Evolutionary conservation across 2,329 filamentous ascomycete species (phyloP), one percentile per base, ranked within the genome.

Genomic region (Nemania serpens): DNA sequence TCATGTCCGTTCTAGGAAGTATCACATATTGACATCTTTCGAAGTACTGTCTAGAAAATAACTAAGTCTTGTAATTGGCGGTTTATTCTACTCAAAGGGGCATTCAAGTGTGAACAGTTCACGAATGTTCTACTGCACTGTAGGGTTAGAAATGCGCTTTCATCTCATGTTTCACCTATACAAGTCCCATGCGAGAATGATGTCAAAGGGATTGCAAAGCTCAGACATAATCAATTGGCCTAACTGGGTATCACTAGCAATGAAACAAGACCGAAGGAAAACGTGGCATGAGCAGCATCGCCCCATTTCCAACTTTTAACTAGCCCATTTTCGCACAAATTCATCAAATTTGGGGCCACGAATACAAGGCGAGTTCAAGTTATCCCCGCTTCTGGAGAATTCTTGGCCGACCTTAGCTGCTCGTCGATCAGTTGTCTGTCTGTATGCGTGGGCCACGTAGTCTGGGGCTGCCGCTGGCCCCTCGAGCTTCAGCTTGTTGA

Each of bases 381-480:
- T 64, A 6, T 65, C 54, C 6, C 57, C 61, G 2, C 22, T 43
- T 41, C 53, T 50, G 18, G 51, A 51, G 18, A 46, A 46, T 13
- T 43, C 36, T 20, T 63, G 52, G 50, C 58, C 37, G 15, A 34
- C 58, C 53, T 66, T 70, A 20, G 17, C 39, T 7, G 64, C 15
- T 18, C 59, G 55, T 18, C 58, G 66, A 48, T 66, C 66, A 18
- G 55, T 25, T 5, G 49, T 51, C 53, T 67, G 68, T 29, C 56
- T 62, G 46, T 69, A 67, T 7, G 68, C 66, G 20, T 68, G 56
- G 1, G 63, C 43, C 18, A 71, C 63, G n/a, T 67, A 70, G n/a
- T 72, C 70, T 0, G 65, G 58, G 3, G 68, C 64, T 0, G 58
- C 49, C 12, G 55, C 50, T 3, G 56, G 42, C 2, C 59, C 67